Evolutionary conservation across 345 rosid species (phyloP), one percentile per base, ranked within the genome.

Genomic region (Euphorbia lathyris): DNA sequence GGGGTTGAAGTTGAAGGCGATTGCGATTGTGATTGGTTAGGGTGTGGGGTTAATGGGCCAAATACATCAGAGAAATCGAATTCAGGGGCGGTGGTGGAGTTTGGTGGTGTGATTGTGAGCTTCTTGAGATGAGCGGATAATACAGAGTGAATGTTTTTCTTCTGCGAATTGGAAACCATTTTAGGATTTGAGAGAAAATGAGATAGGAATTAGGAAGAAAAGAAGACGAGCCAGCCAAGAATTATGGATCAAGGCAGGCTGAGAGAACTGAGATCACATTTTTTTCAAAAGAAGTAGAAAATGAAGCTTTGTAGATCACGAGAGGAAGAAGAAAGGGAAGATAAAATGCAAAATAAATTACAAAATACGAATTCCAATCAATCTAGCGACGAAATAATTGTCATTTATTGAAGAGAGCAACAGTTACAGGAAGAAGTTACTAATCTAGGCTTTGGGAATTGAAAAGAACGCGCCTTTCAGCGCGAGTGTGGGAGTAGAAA

Each of bases 51-150:
- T 1, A 42, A 22, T 26, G 88, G 89, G 58, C 91, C 89, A 58
- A 88, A 86, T 43, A 85, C 88, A 1, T 86, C 89, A 38, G 83
- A 58, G 67, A 85, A 88, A 27, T 85, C 93, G 55, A 85, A 83
- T 14, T 88, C 90, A 19, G 38, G 20, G 0, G 85, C 40, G 6
- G 81, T 45, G 34, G 79, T 32, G 63, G 83, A 52, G 55, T 66
- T 36, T 25, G 93, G 89, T 0, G 83, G 83, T 4, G 78, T 78
- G 69, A 86, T 80, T 3, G 88, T 82, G 65, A 88, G 90, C 72
- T 83, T 85, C 55, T 86, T 79, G 74, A 88, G 86, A 17, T 82
- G 85, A 36, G 67, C 57, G 42, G 90, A 65, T 43, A 86, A 78
- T 20, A 86, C 70, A 5, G 89, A 79, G 53, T 74, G 83, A 30